Evolutionary conservation across 352 stramenopile species (phyloP).

Genomic region (Phytophthora sp.): DNA sequence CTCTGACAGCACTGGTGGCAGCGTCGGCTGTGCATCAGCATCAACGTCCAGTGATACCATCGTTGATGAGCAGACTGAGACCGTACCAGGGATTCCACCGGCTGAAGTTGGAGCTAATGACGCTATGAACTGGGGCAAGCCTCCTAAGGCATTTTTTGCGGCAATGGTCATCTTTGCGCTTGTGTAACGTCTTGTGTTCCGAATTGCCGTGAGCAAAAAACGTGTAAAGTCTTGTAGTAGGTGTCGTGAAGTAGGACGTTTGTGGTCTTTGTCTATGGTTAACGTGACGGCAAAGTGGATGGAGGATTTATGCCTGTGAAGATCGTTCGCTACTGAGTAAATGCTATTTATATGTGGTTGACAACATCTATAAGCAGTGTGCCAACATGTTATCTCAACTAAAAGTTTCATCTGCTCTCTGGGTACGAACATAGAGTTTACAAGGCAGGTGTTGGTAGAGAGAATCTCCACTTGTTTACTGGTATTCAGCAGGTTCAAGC

Average conservation of each 20-base stretch:
- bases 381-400: no score
- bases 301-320: no score
- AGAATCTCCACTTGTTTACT: conserved; percentile 12
- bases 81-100: conserved; percentile 10
- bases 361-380: no score
- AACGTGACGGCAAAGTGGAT: no score
- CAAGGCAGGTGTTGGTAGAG: conserved; percentile 9
- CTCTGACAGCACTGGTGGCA: background rate
- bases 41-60: conserved; percentile 10
- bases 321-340: no score
- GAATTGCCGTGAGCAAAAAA: no score
- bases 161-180: background rate
- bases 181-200: background rate
- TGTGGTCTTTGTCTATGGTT: background rate
- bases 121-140: background rate
- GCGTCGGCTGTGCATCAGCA: conserved; percentile 1
- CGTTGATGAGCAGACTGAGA: background rate
- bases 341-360: no score
- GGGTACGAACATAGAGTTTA: background rate
- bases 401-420: no score
- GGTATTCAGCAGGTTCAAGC: background rate
- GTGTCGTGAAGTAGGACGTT: background rate
- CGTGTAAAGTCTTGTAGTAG: no score
- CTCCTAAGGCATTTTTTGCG: background rate
- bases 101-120: conserved; percentile 7